Evolutionary conservation across 192 early-diverging fungal genomes (phyloP), one percentile per base, ranked within the genome.

Genomic region (Coemansia sp.): DNA sequence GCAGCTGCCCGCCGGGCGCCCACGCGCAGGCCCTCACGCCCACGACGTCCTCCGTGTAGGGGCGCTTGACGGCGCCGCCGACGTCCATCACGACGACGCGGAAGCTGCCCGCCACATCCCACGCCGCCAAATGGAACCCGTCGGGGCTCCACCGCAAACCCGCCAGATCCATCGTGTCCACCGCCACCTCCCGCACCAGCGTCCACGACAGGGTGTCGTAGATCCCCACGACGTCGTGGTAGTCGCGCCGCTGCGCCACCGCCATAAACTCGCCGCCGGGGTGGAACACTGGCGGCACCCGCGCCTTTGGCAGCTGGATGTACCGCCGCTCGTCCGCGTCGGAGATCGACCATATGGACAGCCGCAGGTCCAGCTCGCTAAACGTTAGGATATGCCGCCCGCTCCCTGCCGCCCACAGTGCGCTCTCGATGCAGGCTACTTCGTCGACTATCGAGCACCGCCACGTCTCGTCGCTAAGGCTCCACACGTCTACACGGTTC

Each of bases 401-500:
- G 41, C 79, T 73, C 19, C 24, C 24, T 27, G 37, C 59, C n/a
- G 63, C 63, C 77, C 83, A 84, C 63, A 45, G 56, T 35, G 78
- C 83, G 35, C 36, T 45, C 33, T 66, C 66, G 21, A 85, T 57
- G 1, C 73, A 69, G 0, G 64, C 57, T 2, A 75, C 77, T 36
- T 75, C 68, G 51, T 85, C 84, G 6, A 65, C 65, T 11, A 85
- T 70, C 7, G 72, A 34, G 67, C 75, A 75, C 16, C 73, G 72
- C 75, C 75, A 81, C 5, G 24, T 21, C 37, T 75, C 73, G 73
- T 85, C 84, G 1, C 68, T 61, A 0, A 81, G n/a, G 17, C 67
- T 69, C 84, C 84, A 81, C 21, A 81, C 79, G 62, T 85, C 77
- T 14, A 81, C 84, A 6, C 70, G 75, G 68, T 64, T 67, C 35